Evolutionary conservation across 1,284 basidiomycete genomes (phyloP), one percentile per base, ranked within the genome.

Genomic region (Neolentinus lepideus): DNA sequence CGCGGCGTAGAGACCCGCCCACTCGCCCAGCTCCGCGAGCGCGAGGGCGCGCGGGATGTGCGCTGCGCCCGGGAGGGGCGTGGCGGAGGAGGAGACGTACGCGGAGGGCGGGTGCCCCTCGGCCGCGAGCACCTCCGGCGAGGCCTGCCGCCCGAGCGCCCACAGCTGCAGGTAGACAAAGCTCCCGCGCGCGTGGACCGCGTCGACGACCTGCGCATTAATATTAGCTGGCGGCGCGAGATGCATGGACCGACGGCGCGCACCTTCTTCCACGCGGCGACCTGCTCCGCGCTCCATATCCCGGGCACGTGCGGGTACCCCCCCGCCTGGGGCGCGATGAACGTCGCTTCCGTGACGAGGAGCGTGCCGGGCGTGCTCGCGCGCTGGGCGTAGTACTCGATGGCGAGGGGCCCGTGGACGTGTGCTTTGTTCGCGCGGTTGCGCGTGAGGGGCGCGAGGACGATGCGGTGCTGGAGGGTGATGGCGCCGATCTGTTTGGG

Each of bases 91-190:
- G 70, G 58, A n/a, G n/a, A n/a, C 56, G 54, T 46, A 78, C 58
- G 54, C 69, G 65, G 1, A 79, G 76, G 0, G 76, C 71, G 6
- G 71, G 64, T 2, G 66, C 66, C 62, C 59, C 19, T 68, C 60
- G 53, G 68, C 65, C 29, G 68, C 66, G n/a, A 69, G 63, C 16
- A 70, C 62, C 1, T 59, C 46, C 2, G 60, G 59, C 10, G 60
- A 46, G 25, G 70, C 68, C 9, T 64, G 65, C 0, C 71, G 63
- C 8, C 71, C 74, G 45, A 72, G 59, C 0, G 72, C 70, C 73
- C 73, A 75, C 1, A 75, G 62, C 59, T 77, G 75, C 4, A 63
- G 8, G 59, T 64, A 72, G 56, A 76, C 69, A 60, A 60, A 59
- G 0, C 65, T 68, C 3, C 65, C 67, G 57, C 72, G 71, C n/a